phyloP scores from a whole-genome alignment of 1,284 basidiomycete genomes.

The Stereum hirsutum region DNA sequence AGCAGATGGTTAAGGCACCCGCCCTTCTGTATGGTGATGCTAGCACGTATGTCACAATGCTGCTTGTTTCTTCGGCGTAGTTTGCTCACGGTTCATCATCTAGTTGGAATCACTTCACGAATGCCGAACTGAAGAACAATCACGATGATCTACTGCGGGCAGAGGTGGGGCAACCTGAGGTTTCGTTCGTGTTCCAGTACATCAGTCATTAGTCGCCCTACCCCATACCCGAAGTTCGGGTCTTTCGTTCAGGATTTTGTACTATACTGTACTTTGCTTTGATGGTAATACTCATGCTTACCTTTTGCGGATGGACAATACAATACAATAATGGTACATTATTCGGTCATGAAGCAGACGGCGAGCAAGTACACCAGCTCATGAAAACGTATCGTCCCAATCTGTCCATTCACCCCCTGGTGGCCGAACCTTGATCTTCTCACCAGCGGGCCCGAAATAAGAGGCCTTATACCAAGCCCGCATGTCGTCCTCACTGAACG shows the following conservation, averaged over 20 bases:
- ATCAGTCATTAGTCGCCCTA: slow-evolving; percentile 62
- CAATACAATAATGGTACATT: slow-evolving; percentile 13
- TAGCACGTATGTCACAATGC: slow-evolving; percentile 70
- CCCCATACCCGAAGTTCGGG: too few relatives aligned
- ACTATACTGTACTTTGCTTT: neutral
- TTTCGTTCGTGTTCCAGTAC: slow-evolving; percentile 91
- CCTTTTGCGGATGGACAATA: neutral
- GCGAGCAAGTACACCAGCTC: too few relatives aligned
- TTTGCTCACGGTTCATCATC: slow-evolving; percentile 1
- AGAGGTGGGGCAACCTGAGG: slow-evolving; percentile 77
- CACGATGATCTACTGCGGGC: slow-evolving; percentile 95
- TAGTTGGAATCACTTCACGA: slow-evolving; percentile 98
- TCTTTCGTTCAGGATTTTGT: neutral
- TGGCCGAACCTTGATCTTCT: slow-evolving; percentile 61
- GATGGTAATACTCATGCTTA: neutral
- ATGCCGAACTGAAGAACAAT: slow-evolving; percentile 79
- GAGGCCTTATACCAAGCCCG: slow-evolving; percentile 63
- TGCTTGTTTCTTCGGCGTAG: neutral
- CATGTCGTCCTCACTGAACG: slow-evolving; percentile 71
- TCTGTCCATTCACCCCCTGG: slow-evolving; percentile 59
- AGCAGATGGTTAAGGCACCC: slow-evolving; percentile 75
- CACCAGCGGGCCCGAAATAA: slow-evolving; percentile 67
- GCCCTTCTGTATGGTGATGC: slow-evolving; percentile 94
- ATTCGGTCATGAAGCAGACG: too few relatives aligned
- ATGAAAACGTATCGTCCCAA: slow-evolving; percentile 49